Conservation (phyloP, 2,329 filamentous ascomycete genomes). For the Epichloe aotearoae region DNA sequence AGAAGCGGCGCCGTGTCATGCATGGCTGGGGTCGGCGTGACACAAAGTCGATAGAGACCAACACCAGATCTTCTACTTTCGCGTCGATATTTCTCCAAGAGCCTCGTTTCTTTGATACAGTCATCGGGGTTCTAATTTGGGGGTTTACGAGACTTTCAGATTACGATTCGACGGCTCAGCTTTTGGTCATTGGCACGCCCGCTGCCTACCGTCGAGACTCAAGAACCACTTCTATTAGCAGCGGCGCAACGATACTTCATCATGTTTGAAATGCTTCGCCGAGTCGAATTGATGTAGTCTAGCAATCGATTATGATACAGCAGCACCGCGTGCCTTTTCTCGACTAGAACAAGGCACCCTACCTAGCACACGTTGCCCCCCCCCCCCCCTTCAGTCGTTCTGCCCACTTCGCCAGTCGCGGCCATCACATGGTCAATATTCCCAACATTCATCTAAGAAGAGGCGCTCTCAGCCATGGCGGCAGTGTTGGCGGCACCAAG, state of each 20-base stretch:
- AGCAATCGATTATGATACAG: slow-evolving; percentile 23
- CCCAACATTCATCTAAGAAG: slow-evolving; percentile 16
- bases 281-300: slow-evolving; percentile 17
- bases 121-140: not conserved
- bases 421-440: not conserved
- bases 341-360: not conserved
- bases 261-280: slow-evolving; percentile 2
- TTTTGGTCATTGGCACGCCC: not conserved
- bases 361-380: too few relatives aligned
- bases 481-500: slow-evolving; percentile 45
- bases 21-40: not conserved
- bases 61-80: not conserved
- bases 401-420: not conserved
- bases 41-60: not conserved
- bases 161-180: not conserved
- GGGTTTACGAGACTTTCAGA: not conserved
- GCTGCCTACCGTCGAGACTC: not conserved
- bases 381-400: not conserved
- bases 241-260: not conserved
- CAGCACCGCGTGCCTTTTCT: slow-evolving; percentile 7
- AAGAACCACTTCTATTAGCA: not conserved
- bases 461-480: slow-evolving; percentile 24
- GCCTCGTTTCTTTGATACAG: not conserved
- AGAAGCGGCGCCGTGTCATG: not conserved
- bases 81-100: not conserved